phyloP scores from a whole-genome alignment of 352 stramenopile genomes.

The Phytopythium boreale region DNA sequence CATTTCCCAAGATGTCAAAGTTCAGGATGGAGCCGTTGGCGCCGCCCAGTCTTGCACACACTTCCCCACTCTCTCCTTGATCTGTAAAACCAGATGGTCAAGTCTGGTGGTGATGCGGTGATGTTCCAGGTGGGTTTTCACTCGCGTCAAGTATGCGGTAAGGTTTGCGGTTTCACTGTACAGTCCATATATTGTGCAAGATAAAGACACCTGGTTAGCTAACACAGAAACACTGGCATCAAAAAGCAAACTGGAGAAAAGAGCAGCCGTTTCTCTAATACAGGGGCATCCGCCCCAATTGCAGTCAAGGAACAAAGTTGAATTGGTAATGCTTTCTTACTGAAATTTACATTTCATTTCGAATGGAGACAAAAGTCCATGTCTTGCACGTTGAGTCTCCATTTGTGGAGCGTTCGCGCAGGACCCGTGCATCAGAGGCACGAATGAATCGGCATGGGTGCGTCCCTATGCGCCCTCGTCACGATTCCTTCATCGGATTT shows the following conservation, averaged over 20 bases:
- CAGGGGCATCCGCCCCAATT: background rate
- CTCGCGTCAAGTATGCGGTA: background rate
- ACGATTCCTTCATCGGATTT: background rate
- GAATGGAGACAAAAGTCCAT: too few species aligned
- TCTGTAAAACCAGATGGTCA: background rate
- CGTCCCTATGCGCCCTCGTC: background rate
- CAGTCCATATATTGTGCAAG: background rate
- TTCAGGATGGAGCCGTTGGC: slow-evolving; percentile 3
- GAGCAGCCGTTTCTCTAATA: background rate
- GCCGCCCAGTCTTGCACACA: background rate
- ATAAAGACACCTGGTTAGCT: background rate
- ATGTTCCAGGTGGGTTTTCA: background rate
- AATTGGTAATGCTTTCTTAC: background rate
- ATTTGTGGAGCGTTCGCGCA: too few species aligned
- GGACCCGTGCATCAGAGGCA: too few species aligned
- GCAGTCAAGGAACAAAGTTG: background rate
- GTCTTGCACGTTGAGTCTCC: too few species aligned
- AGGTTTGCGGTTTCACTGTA: background rate
- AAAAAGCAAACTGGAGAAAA: background rate
- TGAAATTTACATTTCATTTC: too few species aligned
- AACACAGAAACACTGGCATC: too few species aligned
- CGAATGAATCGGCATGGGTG: background rate
- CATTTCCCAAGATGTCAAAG: background rate
- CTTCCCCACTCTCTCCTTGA: background rate
- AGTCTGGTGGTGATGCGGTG: background rate